phyloP scores from a whole-genome alignment of 2,329 filamentous ascomycete species.

The Cryphonectria carpinicola region DNA sequence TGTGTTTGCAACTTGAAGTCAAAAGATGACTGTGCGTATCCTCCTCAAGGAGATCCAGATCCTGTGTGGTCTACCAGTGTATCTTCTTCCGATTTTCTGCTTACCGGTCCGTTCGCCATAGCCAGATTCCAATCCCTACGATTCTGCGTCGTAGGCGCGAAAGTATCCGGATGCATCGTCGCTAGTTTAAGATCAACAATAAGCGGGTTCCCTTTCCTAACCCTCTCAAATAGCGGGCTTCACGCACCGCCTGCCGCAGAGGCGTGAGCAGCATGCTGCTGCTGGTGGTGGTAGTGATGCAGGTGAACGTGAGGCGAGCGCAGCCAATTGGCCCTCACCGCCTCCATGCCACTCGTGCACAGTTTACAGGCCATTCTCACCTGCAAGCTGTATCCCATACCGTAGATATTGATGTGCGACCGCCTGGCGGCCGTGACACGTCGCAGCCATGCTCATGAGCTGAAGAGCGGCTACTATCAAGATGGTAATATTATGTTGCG shows the following conservation, averaged over 20 bases:
- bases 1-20: not conserved
- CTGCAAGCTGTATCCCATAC: slow-evolving; percentile 21
- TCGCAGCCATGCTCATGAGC: slow-evolving; percentile 21
- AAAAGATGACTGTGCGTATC: not conserved
- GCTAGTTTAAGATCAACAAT: slow-evolving; percentile 25
- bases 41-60: not conserved
- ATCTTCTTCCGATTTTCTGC: not conserved
- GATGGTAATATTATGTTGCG: slow-evolving; percentile 19
- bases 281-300: not conserved
- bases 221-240: not conserved
- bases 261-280: not conserved
- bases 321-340: not conserved
- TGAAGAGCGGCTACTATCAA: slow-evolving; percentile 26
- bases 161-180: slow-evolving; percentile 7
- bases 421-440: slow-evolving; percentile 18
- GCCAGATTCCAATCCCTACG: slow-evolving; percentile 14
- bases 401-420: slow-evolving; percentile 16
- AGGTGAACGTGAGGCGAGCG: not conserved
- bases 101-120: not conserved
- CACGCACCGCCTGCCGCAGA: not conserved
- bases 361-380: slow-evolving; percentile 23
- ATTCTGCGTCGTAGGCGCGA: slow-evolving; percentile 8
- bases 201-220: not conserved
- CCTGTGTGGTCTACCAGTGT: not conserved
- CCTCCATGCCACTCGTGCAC: slow-evolving; percentile 11